Base-by-base conservation (phyloP, 495 filamentous ascomycete species). In the Penicillium simplicissimum region DNA sequence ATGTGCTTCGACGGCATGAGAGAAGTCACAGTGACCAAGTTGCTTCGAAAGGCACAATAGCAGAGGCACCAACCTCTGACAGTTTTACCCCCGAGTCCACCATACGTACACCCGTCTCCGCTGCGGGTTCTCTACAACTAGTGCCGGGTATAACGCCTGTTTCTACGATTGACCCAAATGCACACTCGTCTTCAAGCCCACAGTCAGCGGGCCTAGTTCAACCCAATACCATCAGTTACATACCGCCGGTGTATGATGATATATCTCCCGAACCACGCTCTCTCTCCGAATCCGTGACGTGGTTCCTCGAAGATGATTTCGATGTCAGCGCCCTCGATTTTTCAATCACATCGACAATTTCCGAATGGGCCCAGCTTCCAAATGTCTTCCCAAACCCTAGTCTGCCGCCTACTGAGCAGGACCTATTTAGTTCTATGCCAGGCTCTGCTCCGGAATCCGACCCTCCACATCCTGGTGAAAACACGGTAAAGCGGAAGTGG, bases 321-420 rank as follows among this genome's bases (percentile, higher is more conserved):
- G 71, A 73, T 51, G 64, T 73, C 1, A 60, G 64, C 42, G 68
- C 66, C 4, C 57, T 73, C 45, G 68, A 70, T 9, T 62, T 66
- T 13, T 61, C 68, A 15, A 40, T 70, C 21, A 66, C 62, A 48
- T 67, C 68, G 17, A 62, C 65, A 5, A 64, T 70, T 21, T 67
- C 65, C n/a, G 65, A 67, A 52, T 70, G 68, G 65, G 68, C 68
- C 15, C 65, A 66, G 40, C n/a, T 67, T 7, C 59, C 68, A 8
- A 56, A 49, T 47, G 4, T 40, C 21, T 55, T 57, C 9, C 23
- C 60, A 34, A 23, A 9, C 1, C 8, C 47, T 42, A 28, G 33
- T 38, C 21, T 48, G 11, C 38, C 55, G 38, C 19, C 25, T 8
- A 21, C 38, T 9, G 38, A 43, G 15, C 48, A 36, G 13, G 33